These are phyloP conservation scores for Rubus idaeus DNA, from an alignment of 306 rosid species.

Conservation along the genomic window DNA sequence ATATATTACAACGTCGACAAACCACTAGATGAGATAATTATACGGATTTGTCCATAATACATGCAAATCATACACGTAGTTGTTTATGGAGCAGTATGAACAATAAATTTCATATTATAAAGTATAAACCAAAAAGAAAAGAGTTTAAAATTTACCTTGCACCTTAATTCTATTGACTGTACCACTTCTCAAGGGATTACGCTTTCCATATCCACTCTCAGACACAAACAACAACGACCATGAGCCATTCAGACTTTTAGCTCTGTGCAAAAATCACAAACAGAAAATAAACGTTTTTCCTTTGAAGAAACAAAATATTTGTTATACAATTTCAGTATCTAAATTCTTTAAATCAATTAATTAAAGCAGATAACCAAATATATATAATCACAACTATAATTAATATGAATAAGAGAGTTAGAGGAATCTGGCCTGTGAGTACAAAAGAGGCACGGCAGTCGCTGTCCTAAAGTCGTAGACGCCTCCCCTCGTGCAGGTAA, in stretches of 20 bases:
- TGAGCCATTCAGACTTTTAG: constrained; percentile 60
- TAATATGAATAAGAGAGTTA: no score
- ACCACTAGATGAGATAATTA: constrained; percentile 10
- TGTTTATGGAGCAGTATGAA: not conserved
- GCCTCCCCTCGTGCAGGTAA: no score
- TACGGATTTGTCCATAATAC: not conserved
- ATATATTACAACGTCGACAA: not conserved
- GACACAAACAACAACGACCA: constrained; percentile 97
- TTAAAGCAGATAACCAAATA: no score
- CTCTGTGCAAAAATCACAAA: constrained; percentile 32
- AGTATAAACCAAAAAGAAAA: constrained; percentile 12
- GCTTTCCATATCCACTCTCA: constrained; percentile 89
- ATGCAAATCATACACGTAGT: not conserved
- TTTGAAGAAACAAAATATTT: no score
- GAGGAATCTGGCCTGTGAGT: no score
- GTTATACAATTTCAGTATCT: no score
- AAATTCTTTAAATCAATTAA: no score
- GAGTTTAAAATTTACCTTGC: constrained; percentile 53
- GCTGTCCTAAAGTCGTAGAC: no score
- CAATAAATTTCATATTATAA: not conserved
- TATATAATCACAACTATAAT: no score
- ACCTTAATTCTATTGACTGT: constrained; percentile 95
- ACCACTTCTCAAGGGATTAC: constrained; percentile 93
- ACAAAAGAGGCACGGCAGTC: no score
- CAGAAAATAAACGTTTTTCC: no score